Conservation (phyloP, 176 grass and related monocot species). For the Carex scoparia region DNA sequence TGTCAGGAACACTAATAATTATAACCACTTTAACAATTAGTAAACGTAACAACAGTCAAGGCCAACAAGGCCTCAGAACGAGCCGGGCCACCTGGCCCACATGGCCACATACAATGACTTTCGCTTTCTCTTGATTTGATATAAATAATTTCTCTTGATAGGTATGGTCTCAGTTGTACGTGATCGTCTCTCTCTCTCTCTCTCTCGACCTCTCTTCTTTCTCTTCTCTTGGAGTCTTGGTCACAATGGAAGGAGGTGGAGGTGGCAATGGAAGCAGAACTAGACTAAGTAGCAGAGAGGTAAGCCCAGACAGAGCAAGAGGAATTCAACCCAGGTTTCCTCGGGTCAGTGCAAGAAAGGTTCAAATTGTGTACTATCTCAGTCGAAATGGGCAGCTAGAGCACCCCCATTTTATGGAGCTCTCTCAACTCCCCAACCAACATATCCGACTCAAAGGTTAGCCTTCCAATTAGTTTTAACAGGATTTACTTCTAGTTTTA, state of each 20-base stretch:
- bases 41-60: neutral
- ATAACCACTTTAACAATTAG: neutral
- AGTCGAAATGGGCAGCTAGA: conserved; percentile 91
- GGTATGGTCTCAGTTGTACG: conserved; percentile 1
- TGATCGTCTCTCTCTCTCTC: neutral
- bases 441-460: conserved; percentile 87
- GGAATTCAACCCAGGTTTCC: conserved; percentile 35
- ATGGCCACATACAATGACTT: neutral
- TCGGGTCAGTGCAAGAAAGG: conserved; percentile 47
- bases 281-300: conserved; percentile 45
- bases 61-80: neutral
- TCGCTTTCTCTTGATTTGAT: conserved; percentile 13
- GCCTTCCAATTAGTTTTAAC: neutral
- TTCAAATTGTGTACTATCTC: conserved; percentile 97
- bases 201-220: neutral
- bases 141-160: neutral
- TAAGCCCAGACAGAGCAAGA: conserved; percentile 59
- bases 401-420: conserved; percentile 98
- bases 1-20: neutral
- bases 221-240: neutral
- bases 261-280: conserved; percentile 40
- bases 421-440: conserved; percentile 67
- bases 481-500: neutral
- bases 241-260: conserved; percentile 32
- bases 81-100: neutral